Conservation (phyloP, 371 early-diverging fungal genomes). For the Actinomortierella ambigua region DNA sequence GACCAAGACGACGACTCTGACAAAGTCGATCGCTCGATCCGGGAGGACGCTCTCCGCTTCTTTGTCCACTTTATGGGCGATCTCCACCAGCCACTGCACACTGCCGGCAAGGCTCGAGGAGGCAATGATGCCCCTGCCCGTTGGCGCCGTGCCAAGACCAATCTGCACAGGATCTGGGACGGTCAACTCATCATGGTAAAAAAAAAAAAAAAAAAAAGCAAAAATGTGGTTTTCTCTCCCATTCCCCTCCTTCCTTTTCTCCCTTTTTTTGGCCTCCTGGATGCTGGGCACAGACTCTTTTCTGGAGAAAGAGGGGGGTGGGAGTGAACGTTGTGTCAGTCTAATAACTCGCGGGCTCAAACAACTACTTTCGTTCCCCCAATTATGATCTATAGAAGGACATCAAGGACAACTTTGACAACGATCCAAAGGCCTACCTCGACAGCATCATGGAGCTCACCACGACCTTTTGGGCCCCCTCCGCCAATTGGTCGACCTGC, state of each 20-base stretch:
- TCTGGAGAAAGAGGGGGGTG: no score
- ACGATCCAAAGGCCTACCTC: slow-evolving; percentile 40
- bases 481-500: slow-evolving; percentile 36
- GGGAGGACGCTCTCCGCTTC: slow-evolving; percentile 49
- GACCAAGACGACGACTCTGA: no score
- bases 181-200: slow-evolving; percentile 38
- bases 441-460: slow-evolving; percentile 40
- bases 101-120: slow-evolving; percentile 41
- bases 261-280: background rate
- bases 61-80: slow-evolving; percentile 56
- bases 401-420: slow-evolving; percentile 39
- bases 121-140: slow-evolving; percentile 42
- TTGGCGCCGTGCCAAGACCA: slow-evolving; percentile 41
- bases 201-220: no score
- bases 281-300: no score
- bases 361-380: no score
- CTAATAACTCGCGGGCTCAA: no score
- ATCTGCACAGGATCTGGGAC: slow-evolving; percentile 50
- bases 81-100: slow-evolving; percentile 53
- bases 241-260: background rate
- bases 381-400: slow-evolving; percentile 23
- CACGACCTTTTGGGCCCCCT: slow-evolving; percentile 23
- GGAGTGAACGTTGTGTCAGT: no score
- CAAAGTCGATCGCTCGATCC: slow-evolving; percentile 11
- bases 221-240: background rate